Evolutionary conservation across 441 rosid genomes (phyloP).

Genomic region (Pelargonium myrrhifolium): DNA sequence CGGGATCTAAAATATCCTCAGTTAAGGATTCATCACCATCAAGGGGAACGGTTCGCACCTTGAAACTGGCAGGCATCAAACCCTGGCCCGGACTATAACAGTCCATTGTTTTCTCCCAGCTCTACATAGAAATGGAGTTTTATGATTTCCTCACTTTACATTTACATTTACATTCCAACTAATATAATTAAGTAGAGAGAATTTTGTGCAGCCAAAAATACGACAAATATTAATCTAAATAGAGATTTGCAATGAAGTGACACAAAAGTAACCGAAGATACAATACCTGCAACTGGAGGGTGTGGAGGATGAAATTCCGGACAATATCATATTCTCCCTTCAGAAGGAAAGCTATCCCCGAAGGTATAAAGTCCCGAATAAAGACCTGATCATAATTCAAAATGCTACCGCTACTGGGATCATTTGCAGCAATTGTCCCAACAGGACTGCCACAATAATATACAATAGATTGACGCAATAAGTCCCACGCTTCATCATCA

Average conservation of each 20-base stretch:
- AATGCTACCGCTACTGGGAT: constrained; percentile 59
- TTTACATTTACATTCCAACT: not conserved
- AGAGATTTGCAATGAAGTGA: not conserved
- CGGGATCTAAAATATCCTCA: constrained; percentile 83
- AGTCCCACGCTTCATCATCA: constrained; percentile 91
- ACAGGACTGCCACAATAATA: constrained; percentile 54
- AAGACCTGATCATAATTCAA: constrained; percentile 82
- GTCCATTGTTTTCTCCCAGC: constrained; percentile 98
- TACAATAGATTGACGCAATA: constrained; percentile 60
- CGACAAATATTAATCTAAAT: not conserved
- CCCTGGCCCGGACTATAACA: constrained; percentile 98
- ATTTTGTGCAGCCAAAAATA: not conserved
- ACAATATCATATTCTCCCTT: constrained; percentile 91
- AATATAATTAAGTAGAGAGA: too few species aligned
- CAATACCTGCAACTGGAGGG: constrained; percentile 82
- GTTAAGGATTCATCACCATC: constrained; percentile 60
- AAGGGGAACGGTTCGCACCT: constrained; percentile 74
- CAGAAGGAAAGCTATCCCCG: constrained; percentile 84
- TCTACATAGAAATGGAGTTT: constrained; percentile 26
- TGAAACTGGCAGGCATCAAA: constrained; percentile 93
- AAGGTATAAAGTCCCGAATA: constrained; percentile 85
- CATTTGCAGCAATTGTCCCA: constrained; percentile 83
- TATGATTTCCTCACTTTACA: constrained; percentile 18
- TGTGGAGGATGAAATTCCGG: constrained; percentile 85
- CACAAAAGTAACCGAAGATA: not conserved